A percentile compares a stretch with the other conserved stretches of the same genome.
Conservation (phyloP, 129 eudicot genomes). For the Glebionis coronaria region DNA sequence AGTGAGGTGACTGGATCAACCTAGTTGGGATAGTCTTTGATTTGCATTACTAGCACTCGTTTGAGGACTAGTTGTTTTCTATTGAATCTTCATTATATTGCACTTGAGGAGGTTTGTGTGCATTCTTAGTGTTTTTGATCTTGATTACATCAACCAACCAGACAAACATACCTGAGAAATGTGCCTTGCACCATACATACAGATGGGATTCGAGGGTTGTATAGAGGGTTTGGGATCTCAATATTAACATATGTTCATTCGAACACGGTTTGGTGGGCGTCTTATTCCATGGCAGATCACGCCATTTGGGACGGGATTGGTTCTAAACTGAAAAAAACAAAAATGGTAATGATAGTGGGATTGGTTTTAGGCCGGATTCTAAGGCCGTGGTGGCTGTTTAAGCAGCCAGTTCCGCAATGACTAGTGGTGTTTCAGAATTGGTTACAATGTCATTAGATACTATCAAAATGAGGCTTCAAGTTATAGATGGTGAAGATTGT, state of each 20-base stretch:
- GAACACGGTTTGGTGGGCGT: slow-evolving; percentile 87
- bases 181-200: no score
- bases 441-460: slow-evolving; percentile 88
- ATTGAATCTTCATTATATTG: no score
- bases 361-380: slow-evolving; percentile 48
- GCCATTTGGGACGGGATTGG: slow-evolving; percentile 57
- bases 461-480: slow-evolving; percentile 78
- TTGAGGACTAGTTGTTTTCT: no score
- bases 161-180: no score
- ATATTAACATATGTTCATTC: slow-evolving; percentile 77
- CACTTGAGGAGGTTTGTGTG: no score
- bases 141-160: no score
- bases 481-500: slow-evolving; percentile 57
- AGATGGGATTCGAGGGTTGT: slow-evolving; percentile 65
- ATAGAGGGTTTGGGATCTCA: slow-evolving; percentile 80
- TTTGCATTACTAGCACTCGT: no score
- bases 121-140: no score
- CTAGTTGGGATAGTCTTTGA: no score
- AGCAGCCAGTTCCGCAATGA: slow-evolving; percentile 63
- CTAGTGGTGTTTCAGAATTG: slow-evolving; percentile 74
- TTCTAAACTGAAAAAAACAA: slow-evolving; percentile 34
- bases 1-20: no score
- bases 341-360: slow-evolving; percentile 10
- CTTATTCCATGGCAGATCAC: slow-evolving; percentile 56
- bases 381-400: slow-evolving; percentile 57